phyloP scores from a whole-genome alignment of 805 yeast species.

The Naumovozyma baii region DNA sequence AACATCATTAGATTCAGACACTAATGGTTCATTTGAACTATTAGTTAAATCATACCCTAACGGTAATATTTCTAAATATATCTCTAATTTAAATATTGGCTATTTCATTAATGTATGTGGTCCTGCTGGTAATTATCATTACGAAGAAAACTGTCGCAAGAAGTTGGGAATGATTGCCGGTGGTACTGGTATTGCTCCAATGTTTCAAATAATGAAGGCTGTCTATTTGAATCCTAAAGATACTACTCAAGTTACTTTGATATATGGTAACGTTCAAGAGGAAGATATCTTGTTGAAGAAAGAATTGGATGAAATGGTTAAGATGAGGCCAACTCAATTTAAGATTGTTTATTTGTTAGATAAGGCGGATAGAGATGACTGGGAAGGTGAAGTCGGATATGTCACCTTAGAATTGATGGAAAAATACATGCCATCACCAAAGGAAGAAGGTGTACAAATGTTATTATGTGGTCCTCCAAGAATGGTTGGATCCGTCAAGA shows the following conservation, averaged over 20 bases:
- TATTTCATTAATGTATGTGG: conserved; percentile 73
- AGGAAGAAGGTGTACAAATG: conserved; percentile 43
- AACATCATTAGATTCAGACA: conserved; percentile 62
- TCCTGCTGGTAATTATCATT: conserved; percentile 83
- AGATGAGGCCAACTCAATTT: conserved; percentile 49
- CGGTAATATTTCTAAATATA: conserved; percentile 73
- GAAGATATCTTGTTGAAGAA: conserved; percentile 72
- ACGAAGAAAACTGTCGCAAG: conserved; percentile 66
- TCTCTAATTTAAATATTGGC: conserved; percentile 67
- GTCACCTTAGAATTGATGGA: conserved; percentile 57
- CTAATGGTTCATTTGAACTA: conserved; percentile 74
- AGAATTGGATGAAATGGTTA: conserved; percentile 63
- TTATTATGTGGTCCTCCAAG: conserved; percentile 92
- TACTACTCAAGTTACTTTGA: conserved; percentile 58
- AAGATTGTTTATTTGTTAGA: conserved; percentile 50
- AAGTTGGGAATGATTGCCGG: conserved; percentile 88
- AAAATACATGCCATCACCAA: conserved; percentile 51
- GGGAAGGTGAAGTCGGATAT: conserved; percentile 75
- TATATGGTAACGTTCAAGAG: conserved; percentile 74
- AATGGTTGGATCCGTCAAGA: conserved; percentile 78
- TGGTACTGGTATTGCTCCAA: conserved; percentile 94
- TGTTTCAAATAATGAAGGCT: conserved; percentile 85
- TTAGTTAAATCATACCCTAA: conserved; percentile 76
- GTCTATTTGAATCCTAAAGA: conserved; percentile 70
- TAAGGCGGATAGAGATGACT: conserved; percentile 32